Percentiles rank a stretch among this genome's conserved stretches.
Evolutionary conservation across 257 asterid species (phyloP).

Genomic region (Mitragyna speciosa): DNA sequence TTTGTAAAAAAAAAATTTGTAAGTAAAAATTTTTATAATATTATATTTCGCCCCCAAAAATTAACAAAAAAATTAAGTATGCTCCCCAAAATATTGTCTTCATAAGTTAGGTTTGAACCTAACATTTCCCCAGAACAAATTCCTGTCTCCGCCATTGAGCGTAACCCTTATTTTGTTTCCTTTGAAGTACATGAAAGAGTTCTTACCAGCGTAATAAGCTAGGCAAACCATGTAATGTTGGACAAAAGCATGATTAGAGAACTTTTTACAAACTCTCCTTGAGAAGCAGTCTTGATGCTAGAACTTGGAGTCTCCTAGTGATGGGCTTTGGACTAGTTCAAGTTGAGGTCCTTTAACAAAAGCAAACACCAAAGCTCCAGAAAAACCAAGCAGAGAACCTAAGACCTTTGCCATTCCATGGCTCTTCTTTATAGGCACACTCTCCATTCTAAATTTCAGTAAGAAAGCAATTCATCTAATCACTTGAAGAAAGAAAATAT

Average conservation of each 20-base stretch:
- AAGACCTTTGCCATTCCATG: conserved; percentile 23
- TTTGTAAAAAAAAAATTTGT: too few relatives aligned
- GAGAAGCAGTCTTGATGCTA: not conserved
- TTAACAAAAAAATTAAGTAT: too few relatives aligned
- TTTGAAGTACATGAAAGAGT: not conserved
- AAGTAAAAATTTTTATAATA: too few relatives aligned
- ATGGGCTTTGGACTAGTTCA: conserved; percentile 24
- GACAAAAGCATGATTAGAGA: conserved; percentile 54
- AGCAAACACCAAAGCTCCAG: conserved; percentile 65
- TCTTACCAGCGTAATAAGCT: conserved; percentile 63
- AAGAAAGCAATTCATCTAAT: too few relatives aligned
- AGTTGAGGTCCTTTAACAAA: conserved; percentile 56
- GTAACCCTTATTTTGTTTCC: too few relatives aligned
- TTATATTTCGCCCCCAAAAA: too few relatives aligned
- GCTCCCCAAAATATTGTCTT: too few relatives aligned
- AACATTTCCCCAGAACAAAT: too few relatives aligned
- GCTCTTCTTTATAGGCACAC: conserved; percentile 13
- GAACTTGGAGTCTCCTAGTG: conserved; percentile 6
- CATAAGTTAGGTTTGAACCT: too few relatives aligned
- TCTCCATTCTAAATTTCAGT: conserved; percentile 10
- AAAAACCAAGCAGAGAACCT: conserved; percentile 29
- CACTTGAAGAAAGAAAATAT: not conserved
- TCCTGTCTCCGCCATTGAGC: too few relatives aligned
- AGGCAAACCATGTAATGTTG: conserved; percentile 51
- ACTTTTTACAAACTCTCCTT: conserved; percentile 50